A percentile compares a stretch with the other conserved stretches of the same genome.
These are phyloP conservation scores for Tetrahymena malaccensis DNA, from an alignment of 73 alveolate species.

Conservation along the genomic window DNA sequence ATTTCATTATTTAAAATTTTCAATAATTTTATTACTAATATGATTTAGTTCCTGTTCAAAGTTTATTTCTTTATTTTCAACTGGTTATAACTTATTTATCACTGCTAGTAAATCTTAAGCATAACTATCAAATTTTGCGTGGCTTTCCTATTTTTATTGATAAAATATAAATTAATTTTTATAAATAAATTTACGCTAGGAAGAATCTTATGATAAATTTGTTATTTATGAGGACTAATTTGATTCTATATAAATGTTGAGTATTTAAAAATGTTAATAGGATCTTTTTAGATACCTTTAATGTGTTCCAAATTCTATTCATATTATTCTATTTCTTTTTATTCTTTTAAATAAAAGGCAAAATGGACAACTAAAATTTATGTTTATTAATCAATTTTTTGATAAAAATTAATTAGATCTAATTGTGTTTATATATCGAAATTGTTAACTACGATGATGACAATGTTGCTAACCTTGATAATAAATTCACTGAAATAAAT, in stretches of 20 bases:
- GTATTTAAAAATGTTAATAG: background rate
- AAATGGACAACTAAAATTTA: background rate
- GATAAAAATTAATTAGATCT: background rate
- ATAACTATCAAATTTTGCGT: background rate
- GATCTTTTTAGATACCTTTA: background rate
- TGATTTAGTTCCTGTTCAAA: too few species aligned
- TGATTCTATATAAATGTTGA: too few species aligned
- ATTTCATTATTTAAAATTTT: too few species aligned
- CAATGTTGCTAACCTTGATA: background rate
- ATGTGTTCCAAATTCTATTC: background rate
- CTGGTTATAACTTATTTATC: too few species aligned
- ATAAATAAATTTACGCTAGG: background rate
- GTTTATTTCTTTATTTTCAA: too few species aligned
- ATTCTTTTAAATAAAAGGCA: too few species aligned
- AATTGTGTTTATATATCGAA: background rate
- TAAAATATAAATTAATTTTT: too few species aligned
- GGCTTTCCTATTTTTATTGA: background rate
- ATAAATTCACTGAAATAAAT: background rate
- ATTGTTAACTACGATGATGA: background rate
- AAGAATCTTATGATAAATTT: background rate
- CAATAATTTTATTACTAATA: too few species aligned
- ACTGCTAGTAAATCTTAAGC: too few species aligned
- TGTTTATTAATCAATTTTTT: too few species aligned
- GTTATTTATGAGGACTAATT: too few species aligned
- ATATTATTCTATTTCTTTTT: too few species aligned